Percentiles rank a stretch among this genome's conserved stretches.
These are phyloP conservation scores for Tetradesmus lagerheimii DNA, from an alignment of 139 green algal species.

Conservation along the genomic window DNA sequence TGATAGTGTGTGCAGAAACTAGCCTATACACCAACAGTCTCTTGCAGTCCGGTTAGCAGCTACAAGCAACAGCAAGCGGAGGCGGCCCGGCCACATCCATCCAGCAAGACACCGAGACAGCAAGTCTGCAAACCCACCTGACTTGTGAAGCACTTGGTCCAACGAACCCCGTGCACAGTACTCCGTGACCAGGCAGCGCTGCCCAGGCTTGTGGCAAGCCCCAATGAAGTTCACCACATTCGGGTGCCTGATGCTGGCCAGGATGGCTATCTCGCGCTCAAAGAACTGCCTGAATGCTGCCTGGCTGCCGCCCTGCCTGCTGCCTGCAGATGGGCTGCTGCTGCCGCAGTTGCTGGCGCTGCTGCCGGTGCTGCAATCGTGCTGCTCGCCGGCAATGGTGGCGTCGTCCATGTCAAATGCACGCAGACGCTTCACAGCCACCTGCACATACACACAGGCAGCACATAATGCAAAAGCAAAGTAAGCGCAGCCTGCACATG, in stretches of 20 bases:
- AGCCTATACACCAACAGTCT: too few relatives aligned
- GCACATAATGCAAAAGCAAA: background rate
- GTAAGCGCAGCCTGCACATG: too few relatives aligned
- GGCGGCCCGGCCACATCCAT: too few relatives aligned
- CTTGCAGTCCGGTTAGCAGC: too few relatives aligned
- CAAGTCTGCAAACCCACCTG: background rate
- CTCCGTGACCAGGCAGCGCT: slow-evolving; percentile 71
- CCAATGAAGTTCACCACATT: slow-evolving; percentile 66
- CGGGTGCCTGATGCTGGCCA: slow-evolving; percentile 70
- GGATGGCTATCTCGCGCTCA: slow-evolving; percentile 72
- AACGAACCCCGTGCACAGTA: slow-evolving; percentile 70
- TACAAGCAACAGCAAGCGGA: too few relatives aligned
- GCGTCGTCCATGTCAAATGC: slow-evolving; percentile 52
- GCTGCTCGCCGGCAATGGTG: background rate
- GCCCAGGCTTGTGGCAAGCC: slow-evolving; percentile 63
- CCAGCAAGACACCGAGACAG: background rate
- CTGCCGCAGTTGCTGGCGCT: background rate
- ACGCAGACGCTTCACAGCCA: slow-evolving; percentile 69
- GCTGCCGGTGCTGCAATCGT: background rate
- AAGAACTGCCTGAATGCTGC: slow-evolving; percentile 55
- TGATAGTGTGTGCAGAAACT: too few relatives aligned
- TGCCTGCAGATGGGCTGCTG: background rate
- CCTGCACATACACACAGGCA: background rate
- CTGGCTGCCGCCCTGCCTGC: slow-evolving; percentile 18
- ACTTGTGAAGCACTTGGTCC: slow-evolving; percentile 65